phyloP scores from a whole-genome alignment of 2,329 filamentous ascomycete genomes.

The Dothiorella sarmentorum region DNA sequence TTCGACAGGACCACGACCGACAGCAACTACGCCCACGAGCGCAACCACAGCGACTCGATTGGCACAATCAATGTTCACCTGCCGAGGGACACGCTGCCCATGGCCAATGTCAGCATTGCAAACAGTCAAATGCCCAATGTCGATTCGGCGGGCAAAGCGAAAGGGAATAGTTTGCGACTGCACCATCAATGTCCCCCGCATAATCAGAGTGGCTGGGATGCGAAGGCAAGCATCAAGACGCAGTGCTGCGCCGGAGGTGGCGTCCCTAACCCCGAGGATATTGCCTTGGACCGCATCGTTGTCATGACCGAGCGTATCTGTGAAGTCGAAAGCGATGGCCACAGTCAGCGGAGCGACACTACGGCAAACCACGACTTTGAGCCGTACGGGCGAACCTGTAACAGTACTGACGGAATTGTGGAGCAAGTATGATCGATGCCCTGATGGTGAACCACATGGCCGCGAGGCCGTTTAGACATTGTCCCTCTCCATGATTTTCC shows the following conservation, averaged over 20 bases:
- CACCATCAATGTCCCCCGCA: neutral
- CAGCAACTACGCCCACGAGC: constrained; percentile 8
- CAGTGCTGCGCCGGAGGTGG: constrained; percentile 4
- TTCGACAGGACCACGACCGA: constrained; percentile 1
- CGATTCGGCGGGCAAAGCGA: neutral
- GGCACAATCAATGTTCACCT: neutral
- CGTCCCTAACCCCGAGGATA: neutral
- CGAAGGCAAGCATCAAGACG: neutral
- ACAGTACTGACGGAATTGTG: constrained; percentile 1
- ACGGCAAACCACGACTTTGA: neutral
- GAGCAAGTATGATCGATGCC: neutral
- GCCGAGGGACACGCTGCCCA: neutral
- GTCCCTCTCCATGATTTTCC: neutral
- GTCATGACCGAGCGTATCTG: constrained; percentile 9
- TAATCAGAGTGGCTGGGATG: constrained; percentile 1
- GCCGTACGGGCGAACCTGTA: neutral
- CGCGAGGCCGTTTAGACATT: too few species aligned
- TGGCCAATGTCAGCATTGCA: neutral
- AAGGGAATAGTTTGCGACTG: neutral
- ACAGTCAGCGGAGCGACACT: constrained; percentile 4
- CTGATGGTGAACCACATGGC: too few species aligned
- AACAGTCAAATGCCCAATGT: neutral
- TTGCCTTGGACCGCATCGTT: constrained; percentile 9
- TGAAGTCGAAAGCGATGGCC: constrained; percentile 7
- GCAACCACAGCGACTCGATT: neutral